Conservation (phyloP, 2,329 filamentous ascomycete species). For the Rhytidhysteron rufulum region DNA sequence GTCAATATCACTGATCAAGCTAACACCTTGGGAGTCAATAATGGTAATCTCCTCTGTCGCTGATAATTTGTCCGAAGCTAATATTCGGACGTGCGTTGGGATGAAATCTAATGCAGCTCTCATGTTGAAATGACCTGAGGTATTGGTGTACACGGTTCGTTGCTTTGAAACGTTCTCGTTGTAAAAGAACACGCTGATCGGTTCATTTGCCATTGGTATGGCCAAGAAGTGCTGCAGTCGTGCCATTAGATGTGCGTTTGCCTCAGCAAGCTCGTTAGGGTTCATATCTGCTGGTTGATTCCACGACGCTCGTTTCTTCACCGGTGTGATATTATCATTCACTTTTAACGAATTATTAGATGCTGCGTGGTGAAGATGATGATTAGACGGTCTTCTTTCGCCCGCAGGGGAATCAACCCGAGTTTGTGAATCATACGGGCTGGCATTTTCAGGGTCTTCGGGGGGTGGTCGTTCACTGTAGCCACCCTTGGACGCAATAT, state of each 20-base stretch:
- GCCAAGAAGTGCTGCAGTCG: conserved; percentile 87
- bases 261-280: conserved; percentile 69
- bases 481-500: conserved; percentile 64
- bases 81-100: conserved; percentile 81
- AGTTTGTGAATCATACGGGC: conserved; percentile 35
- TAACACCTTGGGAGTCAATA: conserved; percentile 75
- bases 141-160: conserved; percentile 78
- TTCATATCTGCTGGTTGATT: conserved; percentile 60
- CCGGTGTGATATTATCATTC: conserved; percentile 28
- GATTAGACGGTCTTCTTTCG: conserved; percentile 11
- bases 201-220: conserved; percentile 69
- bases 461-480: conserved; percentile 65
- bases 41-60: conserved; percentile 73
- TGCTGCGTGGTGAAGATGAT: conserved; percentile 20
- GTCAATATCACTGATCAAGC: conserved; percentile 94
- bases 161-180: conserved; percentile 80
- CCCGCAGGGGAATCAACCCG: conserved; percentile 20
- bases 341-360: conserved; percentile 24
- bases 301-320: conserved; percentile 49
- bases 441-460: conserved; percentile 42
- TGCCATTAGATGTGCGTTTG: conserved; percentile 84
- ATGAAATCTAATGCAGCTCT: conserved; percentile 82
- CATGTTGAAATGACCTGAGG: conserved; percentile 81
- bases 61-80: conserved; percentile 82
- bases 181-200: conserved; percentile 94